Evolutionary conservation across 2,329 filamentous ascomycete species (phyloP), one percentile per base, ranked within the genome.

Genomic region (Laburnicola sp.): DNA sequence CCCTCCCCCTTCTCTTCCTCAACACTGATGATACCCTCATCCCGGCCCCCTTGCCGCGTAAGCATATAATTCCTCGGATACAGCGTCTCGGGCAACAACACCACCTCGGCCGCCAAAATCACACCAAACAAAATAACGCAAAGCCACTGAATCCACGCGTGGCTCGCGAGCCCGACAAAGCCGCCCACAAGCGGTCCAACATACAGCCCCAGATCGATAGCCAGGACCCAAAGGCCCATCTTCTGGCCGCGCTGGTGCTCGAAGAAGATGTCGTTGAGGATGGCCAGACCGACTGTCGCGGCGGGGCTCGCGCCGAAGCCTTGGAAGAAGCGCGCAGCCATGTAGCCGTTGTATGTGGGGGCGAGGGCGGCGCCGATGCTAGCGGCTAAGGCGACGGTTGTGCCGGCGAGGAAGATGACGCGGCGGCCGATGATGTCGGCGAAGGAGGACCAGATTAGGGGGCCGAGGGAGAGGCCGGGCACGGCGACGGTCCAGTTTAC

Each of bases 401-500:
- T 45, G 3, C 43, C 43, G 25, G 21, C 10, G n/a, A 45, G 36
- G 34, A 45, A 45, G 25, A 45, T 37, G 16, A 38, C 16, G n/a
- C 43, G 43, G 6, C 43, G 43, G 23, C 43, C 43, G 8, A 45
- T 45, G 16, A 45, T 45, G 26, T 45, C 43, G 22, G 43, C 34
- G 34, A 45, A 37, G 1, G 43, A 45, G 10, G 43, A 45, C 43
- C 43, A 45, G 9, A 37, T 37, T 6, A 45, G n/a, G 8, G 43
- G 43, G 21, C 43, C 43, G 27, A 45, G 34, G 11, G 43, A 32
- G 16, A 45, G 43, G 4, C 43, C 43, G 5, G 43, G 43, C 0
- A 45, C n/a, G 16, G 43, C 43, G 9, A 45, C 43, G 16, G 43
- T 45, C 43, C 43, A 45, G 25, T 45, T 45, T 2, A 45, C 43